Base-by-base conservation (phyloP, 345 rosid genomes). In the Brassica incana region DNA sequence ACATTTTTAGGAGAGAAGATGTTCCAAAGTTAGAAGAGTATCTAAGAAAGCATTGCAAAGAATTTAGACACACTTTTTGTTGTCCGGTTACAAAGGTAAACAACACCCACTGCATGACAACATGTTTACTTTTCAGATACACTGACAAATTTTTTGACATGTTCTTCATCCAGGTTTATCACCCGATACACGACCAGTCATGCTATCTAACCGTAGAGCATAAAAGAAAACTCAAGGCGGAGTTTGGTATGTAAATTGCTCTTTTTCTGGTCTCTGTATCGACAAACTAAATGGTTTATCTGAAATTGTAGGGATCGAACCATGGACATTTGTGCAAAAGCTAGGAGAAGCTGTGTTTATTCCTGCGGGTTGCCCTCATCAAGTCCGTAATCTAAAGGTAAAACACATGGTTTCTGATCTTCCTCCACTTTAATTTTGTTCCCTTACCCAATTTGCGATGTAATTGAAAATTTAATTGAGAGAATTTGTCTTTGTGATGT, bases 351-450 rank as follows among this genome's bases (percentile, higher is more conserved):
- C 96, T 12, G 94, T 95, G 58, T 92, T 92, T 77, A 95, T 95
- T 73, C 99, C 99, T 0, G 97, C 97, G 0, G 99, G 99, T 50
- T 95, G 99, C 77, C 98, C 98, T 3, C 99, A 95, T 82, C 99
- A 95, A 88, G 99, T 95, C 50, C 88, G 99, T 70, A 95, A 95
- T 81, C 89, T 93, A 48, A 90, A 86, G 98, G 99, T 91, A 79
- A 63, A 63, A 40, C 27, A 25, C 36, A 63, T 62, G 3, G 25
- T 52, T 75, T 23, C 2, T 73, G 6, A 61, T 20, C 71, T 45
- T 69, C 6, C 25, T 69, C 6, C 33, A 59, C 30, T 59, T 67
- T 70, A 8, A 52, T 50, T 50, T 50, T n/a, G 18, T 50, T 8
- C 60, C 62, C 11, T 40, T 18, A 15, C 14, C 35, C 29, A 30